A percentile compares a stretch with the other conserved stretches of the same genome.
Conservation (phyloP, 352 stramenopile species). For the Phytophthora tentaculata region DNA sequence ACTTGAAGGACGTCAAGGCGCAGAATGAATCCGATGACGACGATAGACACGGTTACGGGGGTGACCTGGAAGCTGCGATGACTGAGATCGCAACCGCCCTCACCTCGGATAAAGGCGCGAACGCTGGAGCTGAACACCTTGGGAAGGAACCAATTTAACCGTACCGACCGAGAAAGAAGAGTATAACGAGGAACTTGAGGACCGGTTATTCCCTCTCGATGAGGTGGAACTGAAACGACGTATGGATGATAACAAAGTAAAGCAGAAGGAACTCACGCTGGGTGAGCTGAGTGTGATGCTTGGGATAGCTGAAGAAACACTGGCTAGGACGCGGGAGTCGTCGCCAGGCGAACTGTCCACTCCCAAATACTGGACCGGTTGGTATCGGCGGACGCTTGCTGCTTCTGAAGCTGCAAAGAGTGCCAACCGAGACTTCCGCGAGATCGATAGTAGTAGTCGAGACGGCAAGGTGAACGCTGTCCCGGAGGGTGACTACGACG, state of each 20-base stretch:
- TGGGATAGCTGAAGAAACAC: neutral
- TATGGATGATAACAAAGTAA: neutral
- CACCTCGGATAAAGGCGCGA: too few species aligned
- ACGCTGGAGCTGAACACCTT: neutral
- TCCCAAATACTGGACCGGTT: conserved; percentile 3
- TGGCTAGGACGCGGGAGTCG: neutral
- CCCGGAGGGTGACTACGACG: too few species aligned
- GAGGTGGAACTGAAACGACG: conserved; percentile 4
- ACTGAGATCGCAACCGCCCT: too few species aligned
- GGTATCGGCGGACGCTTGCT: too few species aligned
- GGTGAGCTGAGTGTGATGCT: neutral
- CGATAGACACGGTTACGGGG: too few species aligned
- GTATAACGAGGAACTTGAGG: conserved; percentile 6
- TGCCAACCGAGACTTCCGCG: too few species aligned
- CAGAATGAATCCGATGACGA: too few species aligned
- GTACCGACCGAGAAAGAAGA: neutral
- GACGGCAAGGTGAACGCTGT: too few species aligned
- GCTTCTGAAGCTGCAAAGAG: too few species aligned
- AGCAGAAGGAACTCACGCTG: neutral
- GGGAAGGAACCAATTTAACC: neutral
- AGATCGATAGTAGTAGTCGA: too few species aligned
- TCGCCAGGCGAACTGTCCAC: neutral
- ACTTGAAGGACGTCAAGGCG: too few species aligned
- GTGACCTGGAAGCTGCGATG: too few species aligned
- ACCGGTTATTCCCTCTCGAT: neutral